Conservation (phyloP, 2,329 filamentous ascomycete genomes). For the Hysterium pulicare region DNA sequence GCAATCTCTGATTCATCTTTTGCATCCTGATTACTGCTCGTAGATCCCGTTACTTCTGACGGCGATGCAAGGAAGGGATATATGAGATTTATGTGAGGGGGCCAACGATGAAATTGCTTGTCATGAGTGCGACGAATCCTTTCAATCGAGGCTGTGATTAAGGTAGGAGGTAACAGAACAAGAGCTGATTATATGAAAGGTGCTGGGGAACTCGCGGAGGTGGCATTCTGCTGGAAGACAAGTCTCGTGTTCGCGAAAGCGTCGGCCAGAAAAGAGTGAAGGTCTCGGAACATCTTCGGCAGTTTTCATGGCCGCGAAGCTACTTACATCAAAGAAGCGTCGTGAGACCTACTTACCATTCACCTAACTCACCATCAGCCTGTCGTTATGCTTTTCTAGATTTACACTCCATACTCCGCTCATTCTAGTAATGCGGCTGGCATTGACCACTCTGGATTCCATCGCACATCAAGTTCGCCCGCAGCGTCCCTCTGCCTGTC, state of each 20-base stretch:
- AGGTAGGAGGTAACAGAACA: slow-evolving; percentile 19
- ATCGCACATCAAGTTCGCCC: too few species aligned
- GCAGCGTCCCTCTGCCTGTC: too few species aligned
- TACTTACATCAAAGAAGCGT: neutral
- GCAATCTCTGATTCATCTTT: slow-evolving; percentile 5
- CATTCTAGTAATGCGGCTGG: too few species aligned
- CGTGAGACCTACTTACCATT: too few species aligned
- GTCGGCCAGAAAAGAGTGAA: neutral
- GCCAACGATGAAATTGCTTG: slow-evolving; percentile 26
- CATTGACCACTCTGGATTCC: too few species aligned
- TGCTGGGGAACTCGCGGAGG: slow-evolving; percentile 5
- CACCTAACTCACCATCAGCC: too few species aligned
- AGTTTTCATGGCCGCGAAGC: too few species aligned
- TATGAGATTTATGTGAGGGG: slow-evolving; percentile 29
- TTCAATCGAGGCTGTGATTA: slow-evolving; percentile 23
- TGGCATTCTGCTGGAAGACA: neutral
- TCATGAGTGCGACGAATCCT: slow-evolving; percentile 21
- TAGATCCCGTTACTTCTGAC: slow-evolving; percentile 12
- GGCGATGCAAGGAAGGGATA: slow-evolving; percentile 26
- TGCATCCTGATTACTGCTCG: neutral
- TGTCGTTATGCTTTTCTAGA: too few species aligned
- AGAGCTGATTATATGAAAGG: slow-evolving; percentile 26
- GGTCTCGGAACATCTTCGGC: neutral
- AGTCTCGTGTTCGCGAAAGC: neutral
- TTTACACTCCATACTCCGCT: too few species aligned